Conservation (phyloP, 2,329 filamentous ascomycete species). For the Pestalotiopsis fici region DNA sequence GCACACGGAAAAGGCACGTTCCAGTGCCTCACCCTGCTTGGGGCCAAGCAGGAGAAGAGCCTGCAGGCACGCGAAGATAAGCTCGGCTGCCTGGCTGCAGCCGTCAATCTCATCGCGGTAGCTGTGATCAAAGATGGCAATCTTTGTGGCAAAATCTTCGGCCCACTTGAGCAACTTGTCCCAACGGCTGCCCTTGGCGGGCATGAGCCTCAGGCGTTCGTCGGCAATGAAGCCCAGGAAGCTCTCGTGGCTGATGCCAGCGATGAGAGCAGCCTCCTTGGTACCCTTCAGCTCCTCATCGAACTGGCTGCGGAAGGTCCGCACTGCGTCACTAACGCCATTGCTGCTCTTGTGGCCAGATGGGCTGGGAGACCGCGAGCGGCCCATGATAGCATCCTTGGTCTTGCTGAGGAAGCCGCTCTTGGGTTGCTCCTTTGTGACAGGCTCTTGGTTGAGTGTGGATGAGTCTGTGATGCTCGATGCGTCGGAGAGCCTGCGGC, state of each 20-base stretch:
- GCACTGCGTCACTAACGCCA: neutral
- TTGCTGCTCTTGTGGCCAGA: neutral
- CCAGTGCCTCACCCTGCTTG: neutral
- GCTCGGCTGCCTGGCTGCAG: neutral
- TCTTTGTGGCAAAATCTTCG: neutral
- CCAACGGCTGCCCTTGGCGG: neutral
- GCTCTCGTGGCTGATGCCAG: neutral
- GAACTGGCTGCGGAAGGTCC: neutral
- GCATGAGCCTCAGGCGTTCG: neutral
- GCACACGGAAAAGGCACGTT: neutral
- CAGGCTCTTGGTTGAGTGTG: neutral
- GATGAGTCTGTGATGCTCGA: neutral
- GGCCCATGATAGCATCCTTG: neutral
- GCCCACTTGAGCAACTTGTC: neutral
- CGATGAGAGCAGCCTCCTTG: neutral
- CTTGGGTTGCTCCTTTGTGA: neutral
- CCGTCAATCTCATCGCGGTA: neutral
- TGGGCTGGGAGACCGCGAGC: neutral
- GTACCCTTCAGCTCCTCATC: neutral
- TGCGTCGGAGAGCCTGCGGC: neutral
- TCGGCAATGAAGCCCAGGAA: neutral
- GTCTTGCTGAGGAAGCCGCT: neutral
- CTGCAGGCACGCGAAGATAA: neutral
- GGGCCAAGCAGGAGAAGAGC: neutral
- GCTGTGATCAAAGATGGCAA: neutral